Conservation (phyloP, 2,329 filamentous ascomycete species). For the Colletotrichum sp. region DNA sequence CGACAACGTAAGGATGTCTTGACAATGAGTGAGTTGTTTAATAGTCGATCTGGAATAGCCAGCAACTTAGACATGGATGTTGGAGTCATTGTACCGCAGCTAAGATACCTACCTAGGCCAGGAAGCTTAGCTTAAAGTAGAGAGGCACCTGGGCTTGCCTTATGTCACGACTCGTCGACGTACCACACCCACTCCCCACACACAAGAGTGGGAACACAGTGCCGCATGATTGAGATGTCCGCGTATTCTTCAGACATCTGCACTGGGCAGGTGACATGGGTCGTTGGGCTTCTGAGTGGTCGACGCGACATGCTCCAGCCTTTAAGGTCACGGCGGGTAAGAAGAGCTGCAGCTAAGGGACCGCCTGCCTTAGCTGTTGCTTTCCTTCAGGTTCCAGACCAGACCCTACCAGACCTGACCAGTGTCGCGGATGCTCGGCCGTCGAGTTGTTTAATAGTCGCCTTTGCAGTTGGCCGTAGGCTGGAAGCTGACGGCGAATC, state of each 20-base stretch:
- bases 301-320: slow-evolving; percentile 2
- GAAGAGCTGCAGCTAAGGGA: neutral
- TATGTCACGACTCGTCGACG: neutral
- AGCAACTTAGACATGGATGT: neutral
- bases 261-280: neutral
- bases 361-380: neutral
- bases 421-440: neutral
- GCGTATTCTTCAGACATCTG: neutral
- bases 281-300: neutral
- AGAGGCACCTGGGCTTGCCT: neutral
- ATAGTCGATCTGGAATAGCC: neutral
- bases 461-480: slow-evolving; percentile 4
- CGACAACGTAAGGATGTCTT: neutral
- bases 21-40: neutral
- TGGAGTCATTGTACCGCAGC: neutral
- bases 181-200: neutral
- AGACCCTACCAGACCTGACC: neutral
- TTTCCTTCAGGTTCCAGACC: neutral
- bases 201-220: neutral
- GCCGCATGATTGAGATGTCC: neutral
- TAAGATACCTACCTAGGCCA: neutral
- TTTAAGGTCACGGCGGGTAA: neutral
- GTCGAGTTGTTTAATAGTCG: neutral
- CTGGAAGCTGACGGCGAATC: neutral
- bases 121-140: neutral